Evolutionary conservation across 805 yeast species (phyloP).

Genomic region (Spathaspora passalidarum): DNA sequence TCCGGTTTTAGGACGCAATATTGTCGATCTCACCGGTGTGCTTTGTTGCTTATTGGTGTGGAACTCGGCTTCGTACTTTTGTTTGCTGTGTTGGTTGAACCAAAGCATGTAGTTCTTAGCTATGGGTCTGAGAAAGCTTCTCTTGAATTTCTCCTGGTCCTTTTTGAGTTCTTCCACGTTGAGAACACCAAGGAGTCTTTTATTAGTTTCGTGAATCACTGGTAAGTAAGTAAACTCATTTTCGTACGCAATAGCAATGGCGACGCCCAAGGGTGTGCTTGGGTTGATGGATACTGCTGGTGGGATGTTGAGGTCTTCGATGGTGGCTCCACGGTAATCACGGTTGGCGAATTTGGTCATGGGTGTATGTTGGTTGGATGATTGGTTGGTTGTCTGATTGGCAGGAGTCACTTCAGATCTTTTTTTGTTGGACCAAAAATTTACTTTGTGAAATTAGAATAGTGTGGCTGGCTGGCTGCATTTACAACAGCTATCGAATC

Average conservation of each 20-base stretch:
- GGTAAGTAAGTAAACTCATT: conserved; percentile 53
- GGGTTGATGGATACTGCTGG: conserved; percentile 57
- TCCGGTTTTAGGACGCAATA: conserved; percentile 29
- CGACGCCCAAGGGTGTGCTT: conserved; percentile 43
- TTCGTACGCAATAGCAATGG: conserved; percentile 55
- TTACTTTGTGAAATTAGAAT: too few species aligned
- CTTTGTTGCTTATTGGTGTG: conserved; percentile 6
- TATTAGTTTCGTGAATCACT: conserved; percentile 45
- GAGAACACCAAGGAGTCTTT: conserved; percentile 47
- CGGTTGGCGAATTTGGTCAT: neutral
- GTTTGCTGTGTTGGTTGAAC: conserved; percentile 38
- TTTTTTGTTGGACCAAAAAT: too few species aligned
- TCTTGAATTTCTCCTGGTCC: conserved; percentile 21
- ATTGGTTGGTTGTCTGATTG: too few species aligned
- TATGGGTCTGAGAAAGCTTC: conserved; percentile 22
- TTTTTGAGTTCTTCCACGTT: conserved; percentile 41
- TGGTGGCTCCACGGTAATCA: conserved; percentile 50
- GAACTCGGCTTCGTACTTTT: conserved; percentile 25
- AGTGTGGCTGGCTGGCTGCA: too few species aligned
- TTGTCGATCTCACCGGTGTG: conserved; percentile 27
- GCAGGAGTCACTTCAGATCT: too few species aligned
- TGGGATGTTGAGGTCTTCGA: conserved; percentile 56
- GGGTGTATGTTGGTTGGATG: neutral
- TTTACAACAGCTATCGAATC: too few species aligned
- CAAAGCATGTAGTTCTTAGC: conserved; percentile 40